Percentiles rank a stretch among this genome's conserved stretches.
Conservation (phyloP, 1,139 yeast species). For the Taphrina populina region DNA sequence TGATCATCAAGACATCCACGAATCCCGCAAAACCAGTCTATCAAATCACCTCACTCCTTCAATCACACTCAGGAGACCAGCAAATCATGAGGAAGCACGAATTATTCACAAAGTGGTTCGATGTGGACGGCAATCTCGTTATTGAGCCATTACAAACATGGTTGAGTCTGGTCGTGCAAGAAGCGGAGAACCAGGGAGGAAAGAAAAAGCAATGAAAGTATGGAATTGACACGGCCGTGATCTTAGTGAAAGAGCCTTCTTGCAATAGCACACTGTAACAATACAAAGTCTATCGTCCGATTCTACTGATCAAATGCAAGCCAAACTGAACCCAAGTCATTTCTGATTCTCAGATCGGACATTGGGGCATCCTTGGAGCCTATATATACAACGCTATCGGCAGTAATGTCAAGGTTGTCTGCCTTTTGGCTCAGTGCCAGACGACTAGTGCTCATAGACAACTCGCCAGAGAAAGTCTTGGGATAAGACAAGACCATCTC, state of each 20-base stretch:
- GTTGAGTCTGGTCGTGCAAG: constrained; percentile 29
- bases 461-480: constrained; percentile 3
- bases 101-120: constrained; percentile 37
- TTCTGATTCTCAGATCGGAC: constrained; percentile 13
- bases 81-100: constrained; percentile 22
- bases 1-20: constrained; percentile 27
- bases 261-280: not conserved
- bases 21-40: constrained; percentile 29
- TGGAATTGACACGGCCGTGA: not conserved
- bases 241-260: not conserved
- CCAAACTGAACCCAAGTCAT: constrained; percentile 9
- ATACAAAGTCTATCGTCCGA: not conserved
- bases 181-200: not conserved
- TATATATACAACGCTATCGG: constrained; percentile 1
- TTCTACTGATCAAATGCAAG: constrained; percentile 2
- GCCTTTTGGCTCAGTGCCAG: not conserved
- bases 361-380: constrained; percentile 6
- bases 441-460: constrained; percentile 1
- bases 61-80: constrained; percentile 4
- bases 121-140: constrained; percentile 37
- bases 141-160: constrained; percentile 35
- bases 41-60: constrained; percentile 25
- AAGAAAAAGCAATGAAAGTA: constrained; percentile 9
- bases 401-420: not conserved
- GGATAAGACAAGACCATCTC: constrained; percentile 4